phyloP scores from a whole-genome alignment of 441 rosid species.

The Erodium chrysanthum region DNA sequence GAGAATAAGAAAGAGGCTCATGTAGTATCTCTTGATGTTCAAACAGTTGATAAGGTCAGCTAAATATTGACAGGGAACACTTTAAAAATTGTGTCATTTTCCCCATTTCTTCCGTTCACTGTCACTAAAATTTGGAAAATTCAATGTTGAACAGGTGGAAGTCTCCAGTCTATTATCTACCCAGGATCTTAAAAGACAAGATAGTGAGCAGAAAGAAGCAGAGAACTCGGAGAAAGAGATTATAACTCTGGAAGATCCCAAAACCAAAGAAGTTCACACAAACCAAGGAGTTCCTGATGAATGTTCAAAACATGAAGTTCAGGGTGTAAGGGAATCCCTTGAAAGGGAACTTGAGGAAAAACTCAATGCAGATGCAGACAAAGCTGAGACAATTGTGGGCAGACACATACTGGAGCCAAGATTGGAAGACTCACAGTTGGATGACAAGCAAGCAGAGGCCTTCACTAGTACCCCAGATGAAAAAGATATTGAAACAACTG shows the following conservation, averaged over 20 bases:
- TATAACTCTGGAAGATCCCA: constrained; percentile 1
- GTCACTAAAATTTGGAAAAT: constrained; percentile 7
- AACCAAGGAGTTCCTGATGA: not conserved
- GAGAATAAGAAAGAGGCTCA: constrained; percentile 20
- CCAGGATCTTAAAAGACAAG: constrained; percentile 14
- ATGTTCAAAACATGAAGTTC: not conserved
- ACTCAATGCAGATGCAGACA: constrained; percentile 1
- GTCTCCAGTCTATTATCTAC: constrained; percentile 10
- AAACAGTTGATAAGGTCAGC: constrained; percentile 24
- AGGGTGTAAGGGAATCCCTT: not conserved
- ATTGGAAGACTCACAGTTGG: not conserved
- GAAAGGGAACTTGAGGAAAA: not conserved
- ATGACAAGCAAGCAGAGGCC: not conserved
- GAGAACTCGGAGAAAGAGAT: constrained; percentile 12
- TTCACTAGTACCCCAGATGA: not conserved
- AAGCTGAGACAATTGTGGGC: not conserved
- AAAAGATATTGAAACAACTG: constrained; percentile 7
- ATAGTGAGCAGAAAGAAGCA: constrained; percentile 21
- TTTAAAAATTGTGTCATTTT: not conserved
- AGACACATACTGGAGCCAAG: constrained; percentile 3
- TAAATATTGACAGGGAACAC: not conserved
- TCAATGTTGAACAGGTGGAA: constrained; percentile 26
- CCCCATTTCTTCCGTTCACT: constrained; percentile 11
- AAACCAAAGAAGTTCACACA: not conserved
- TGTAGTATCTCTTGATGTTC: constrained; percentile 13